A percentile compares a stretch with the other conserved stretches of the same genome.
Evolutionary conservation across 2,329 filamentous ascomycete species (phyloP).

Genomic region (Paraconiothyrium sp.): DNA sequence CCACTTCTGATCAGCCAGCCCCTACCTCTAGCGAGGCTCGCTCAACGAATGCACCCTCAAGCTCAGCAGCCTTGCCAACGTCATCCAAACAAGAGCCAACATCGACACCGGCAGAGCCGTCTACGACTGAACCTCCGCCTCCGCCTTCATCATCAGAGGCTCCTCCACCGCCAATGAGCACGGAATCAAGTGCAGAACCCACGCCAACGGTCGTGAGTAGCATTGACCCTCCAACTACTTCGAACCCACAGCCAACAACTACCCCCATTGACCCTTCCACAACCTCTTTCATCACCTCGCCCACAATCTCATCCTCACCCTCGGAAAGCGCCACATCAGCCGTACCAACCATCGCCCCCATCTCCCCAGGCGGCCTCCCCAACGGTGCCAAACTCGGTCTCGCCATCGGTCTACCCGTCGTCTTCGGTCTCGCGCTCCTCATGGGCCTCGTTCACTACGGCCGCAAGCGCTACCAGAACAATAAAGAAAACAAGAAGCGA

Average conservation of each 20-base stretch:
- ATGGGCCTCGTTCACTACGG: conserved; percentile 2
- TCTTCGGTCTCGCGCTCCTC: background rate
- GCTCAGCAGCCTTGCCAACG: background rate
- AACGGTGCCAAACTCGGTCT: background rate
- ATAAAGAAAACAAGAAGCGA: background rate
- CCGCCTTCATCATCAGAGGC: background rate
- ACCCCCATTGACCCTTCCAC: background rate
- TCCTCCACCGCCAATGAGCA: background rate
- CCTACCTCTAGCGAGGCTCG: background rate
- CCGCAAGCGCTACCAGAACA: background rate
- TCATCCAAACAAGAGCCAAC: background rate
- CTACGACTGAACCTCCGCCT: background rate
- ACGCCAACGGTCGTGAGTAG: background rate
- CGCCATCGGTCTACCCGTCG: background rate
- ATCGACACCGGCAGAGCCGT: background rate
- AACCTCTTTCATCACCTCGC: background rate
- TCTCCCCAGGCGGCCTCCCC: background rate
- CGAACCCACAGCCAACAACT: background rate
- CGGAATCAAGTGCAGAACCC: background rate
- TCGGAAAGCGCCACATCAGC: background rate
- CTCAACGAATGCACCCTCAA: background rate
- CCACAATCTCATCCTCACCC: background rate
- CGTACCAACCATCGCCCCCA: background rate
- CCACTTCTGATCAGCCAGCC: background rate
- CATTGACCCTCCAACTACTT: background rate